Evolutionary conservation across 148 eudicot genomes (phyloP), one percentile per base, ranked within the genome.

Genomic region (Vaccinium corymbosum): DNA sequence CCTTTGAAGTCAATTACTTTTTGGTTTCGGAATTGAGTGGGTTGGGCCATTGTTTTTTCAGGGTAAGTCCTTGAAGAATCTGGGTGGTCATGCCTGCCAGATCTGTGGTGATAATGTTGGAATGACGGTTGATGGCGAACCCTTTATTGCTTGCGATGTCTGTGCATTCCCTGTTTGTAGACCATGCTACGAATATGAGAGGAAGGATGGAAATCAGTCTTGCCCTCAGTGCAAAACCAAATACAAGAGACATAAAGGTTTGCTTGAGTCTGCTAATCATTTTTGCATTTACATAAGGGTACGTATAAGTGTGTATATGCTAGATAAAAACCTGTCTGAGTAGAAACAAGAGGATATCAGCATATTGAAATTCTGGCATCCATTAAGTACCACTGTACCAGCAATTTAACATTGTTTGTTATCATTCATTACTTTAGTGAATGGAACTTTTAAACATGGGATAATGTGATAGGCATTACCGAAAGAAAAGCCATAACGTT

Each of bases 161-260:
- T 83, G 86, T 75, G 71, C 78, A 42, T 80, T 85, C 52, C 85
- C 85, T 62, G 87, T 85, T 76, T 88, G 88, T 49, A 83, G 88
- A 79, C 81, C 85, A 8, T 86, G 88, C 50, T 86, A 86, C 53
- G 88, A 86, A 61, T 86, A 86, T 53, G 88, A 84, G 86, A 76
- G 88, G 70, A 86, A 86, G 82, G 85, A 84, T 81, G 88, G 88
- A 73, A 83, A 80, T 53, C 93, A 91, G 82, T 85, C 89, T 80
- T 93, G 92, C 81, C 92, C 92, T 80, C 93, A 91, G 25, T 91
- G 93, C 89, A 91, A 91, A 83, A 91, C 93, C 55, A 83, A 81
- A 83, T 91, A 91, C 84, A 91, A 83, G 87, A 88, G 90, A 75
- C 91, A 80, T 82, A 91, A 91, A 89, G 94, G 94, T 91, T 32